Conservation (phyloP, 345 rosid species). For the Syzygium oleosum region DNA sequence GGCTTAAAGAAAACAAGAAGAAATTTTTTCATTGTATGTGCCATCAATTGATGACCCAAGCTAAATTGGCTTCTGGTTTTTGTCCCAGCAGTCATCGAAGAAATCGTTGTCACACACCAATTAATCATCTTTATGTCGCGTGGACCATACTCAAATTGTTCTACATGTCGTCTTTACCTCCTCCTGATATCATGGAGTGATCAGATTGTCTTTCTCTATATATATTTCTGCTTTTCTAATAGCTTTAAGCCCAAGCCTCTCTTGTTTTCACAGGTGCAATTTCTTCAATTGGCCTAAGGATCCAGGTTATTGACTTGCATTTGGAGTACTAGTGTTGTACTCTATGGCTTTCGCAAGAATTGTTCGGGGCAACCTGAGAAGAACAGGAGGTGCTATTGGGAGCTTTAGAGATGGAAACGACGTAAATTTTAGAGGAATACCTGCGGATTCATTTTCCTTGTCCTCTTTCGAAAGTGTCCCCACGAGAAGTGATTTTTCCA, state of each 20-base stretch:
- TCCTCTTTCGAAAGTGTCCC: slow-evolving; percentile 14
- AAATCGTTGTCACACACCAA: slow-evolving; percentile 2
- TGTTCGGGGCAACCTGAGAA: slow-evolving; percentile 38
- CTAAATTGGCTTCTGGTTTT: slow-evolving; percentile 18
- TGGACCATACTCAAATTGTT: not conserved
- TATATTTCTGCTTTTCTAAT: not conserved
- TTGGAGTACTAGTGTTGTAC: not conserved
- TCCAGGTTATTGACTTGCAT: not conserved
- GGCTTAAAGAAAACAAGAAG: not conserved
- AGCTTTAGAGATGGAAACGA: slow-evolving; percentile 9
- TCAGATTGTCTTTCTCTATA: not conserved
- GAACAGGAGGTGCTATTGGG: slow-evolving; percentile 25
- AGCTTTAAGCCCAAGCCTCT: not conserved
- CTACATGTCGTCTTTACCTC: not conserved
- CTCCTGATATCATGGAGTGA: not conserved
- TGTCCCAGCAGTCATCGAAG: slow-evolving; percentile 22
- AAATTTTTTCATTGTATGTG: slow-evolving; percentile 11
- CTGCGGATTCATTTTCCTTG: not conserved
- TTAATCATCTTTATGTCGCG: not conserved
- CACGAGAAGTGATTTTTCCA: slow-evolving; percentile 1
- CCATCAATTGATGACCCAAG: slow-evolving; percentile 14
- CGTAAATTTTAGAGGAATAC: slow-evolving; percentile 1
- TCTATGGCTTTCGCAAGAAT: slow-evolving; percentile 56
- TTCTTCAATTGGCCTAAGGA: not conserved
- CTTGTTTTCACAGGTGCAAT: not conserved